Base-by-base conservation (phyloP, 2,329 filamentous ascomycete genomes). In the Colletotrichum graminicola region DNA sequence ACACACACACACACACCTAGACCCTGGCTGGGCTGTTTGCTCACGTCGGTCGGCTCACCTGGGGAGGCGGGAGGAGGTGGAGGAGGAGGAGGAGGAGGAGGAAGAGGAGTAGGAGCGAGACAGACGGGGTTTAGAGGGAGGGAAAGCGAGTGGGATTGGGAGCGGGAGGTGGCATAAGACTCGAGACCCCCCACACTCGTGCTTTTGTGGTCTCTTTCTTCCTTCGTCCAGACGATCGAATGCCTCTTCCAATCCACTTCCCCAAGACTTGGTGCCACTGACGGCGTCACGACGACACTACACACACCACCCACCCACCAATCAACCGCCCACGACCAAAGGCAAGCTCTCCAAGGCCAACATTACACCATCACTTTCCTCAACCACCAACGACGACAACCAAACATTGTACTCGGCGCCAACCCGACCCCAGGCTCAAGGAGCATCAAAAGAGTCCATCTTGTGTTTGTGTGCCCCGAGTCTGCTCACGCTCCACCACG, bases 131-230 rank as follows among this genome's bases (percentile, higher is more conserved):
- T 12, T 8, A 61, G 56, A 12, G 62, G n/a, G 36, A 60, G 62
- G 12, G 49, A 56, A 26, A 56, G 49, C 21, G 52, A 23, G 32
- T 23, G 54, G 52, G 52, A 36, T 36, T 39, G 43, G 62, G 63
- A 67, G 67, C 55, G 63, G 63, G 47, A 71, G 61, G 47, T 61
- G 63, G 55, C 67, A 71, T 68, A 71, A 71, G 68, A 56, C 54
- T 39, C 54, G 18, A 39, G 54, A 68, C 68, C 65, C 68, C 65
- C 65, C 68, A 67, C 65, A 63, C 45, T 62, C 57, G 51, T 29
- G 29, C 43, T 67, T 64, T 51, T 43, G 62, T n/a, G 34, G 43
- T 57, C 59, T 66, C 51, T 51, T 52, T 60, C 52, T 62, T 12
- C 52, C 57, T 52, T 39, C 51, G 18, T 56, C 34, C 49, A 41